These are phyloP conservation scores for Venturia asperata DNA, from an alignment of 2,329 filamentous ascomycete genomes.

Conservation along the genomic window DNA sequence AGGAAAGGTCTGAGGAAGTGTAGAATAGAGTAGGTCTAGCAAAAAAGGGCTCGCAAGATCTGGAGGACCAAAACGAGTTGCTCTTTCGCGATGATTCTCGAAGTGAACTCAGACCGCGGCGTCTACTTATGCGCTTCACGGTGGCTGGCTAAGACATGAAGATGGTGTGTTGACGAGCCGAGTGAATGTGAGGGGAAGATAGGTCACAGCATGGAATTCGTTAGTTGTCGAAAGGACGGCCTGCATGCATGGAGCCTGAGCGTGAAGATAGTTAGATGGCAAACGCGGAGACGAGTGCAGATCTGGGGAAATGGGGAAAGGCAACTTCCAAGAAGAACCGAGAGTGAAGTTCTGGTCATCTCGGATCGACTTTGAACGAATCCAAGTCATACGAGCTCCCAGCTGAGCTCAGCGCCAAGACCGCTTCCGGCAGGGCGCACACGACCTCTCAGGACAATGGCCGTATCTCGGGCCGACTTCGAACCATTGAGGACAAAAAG, in stretches of 20 bases:
- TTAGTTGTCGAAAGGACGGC: neutral
- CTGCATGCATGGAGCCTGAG: neutral
- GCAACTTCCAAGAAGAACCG: neutral
- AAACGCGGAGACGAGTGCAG: neutral
- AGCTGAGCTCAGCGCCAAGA: neutral
- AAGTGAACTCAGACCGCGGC: neutral
- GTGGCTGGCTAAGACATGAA: neutral
- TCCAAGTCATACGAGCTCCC: too few relatives aligned
- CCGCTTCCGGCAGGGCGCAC: neutral
- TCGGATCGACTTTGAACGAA: constrained; percentile 1
- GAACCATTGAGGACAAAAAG: neutral
- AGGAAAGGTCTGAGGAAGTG: neutral
- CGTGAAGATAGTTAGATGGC: neutral
- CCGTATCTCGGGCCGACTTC: neutral
- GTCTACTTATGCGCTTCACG: constrained; percentile 1
- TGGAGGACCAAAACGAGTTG: neutral
- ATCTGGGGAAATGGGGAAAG: constrained; percentile 6
- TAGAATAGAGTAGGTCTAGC: neutral
- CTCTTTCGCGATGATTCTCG: neutral
- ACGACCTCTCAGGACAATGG: neutral
- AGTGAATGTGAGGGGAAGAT: neutral
- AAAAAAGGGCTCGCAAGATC: neutral
- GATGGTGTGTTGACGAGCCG: neutral
- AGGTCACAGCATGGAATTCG: neutral
- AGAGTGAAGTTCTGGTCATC: too few relatives aligned